phyloP scores from a whole-genome alignment of 2,329 filamentous ascomycete species.

The Blastomyces gilchristii region DNA sequence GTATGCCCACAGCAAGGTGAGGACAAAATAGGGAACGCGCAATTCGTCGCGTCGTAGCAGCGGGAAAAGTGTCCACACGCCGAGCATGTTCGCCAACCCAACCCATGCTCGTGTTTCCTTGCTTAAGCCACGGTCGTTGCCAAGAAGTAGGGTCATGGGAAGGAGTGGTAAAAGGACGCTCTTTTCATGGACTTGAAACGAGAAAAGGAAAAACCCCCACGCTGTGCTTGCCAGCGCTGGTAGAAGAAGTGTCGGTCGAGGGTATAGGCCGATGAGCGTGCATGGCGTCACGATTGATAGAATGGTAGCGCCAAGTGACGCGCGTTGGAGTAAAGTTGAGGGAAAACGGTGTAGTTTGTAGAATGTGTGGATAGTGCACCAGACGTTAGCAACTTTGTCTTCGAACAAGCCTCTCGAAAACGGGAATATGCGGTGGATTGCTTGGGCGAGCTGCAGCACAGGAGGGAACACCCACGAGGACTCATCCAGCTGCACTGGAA shows the following conservation, averaged over 20 bases:
- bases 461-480: constrained; percentile 63
- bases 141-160: constrained; percentile 83
- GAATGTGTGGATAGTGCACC: constrained; percentile 87
- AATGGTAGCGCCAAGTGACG: constrained; percentile 65
- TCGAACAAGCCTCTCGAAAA: constrained; percentile 94
- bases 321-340: constrained; percentile 59
- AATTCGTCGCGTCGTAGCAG: constrained; percentile 77
- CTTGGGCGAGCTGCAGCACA: constrained; percentile 68
- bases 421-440: constrained; percentile 86
- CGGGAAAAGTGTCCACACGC: constrained; percentile 88
- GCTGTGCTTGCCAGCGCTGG: constrained; percentile 72
- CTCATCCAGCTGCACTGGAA: constrained; percentile 51
- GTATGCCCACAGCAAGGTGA: constrained; percentile 84
- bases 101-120: constrained; percentile 78
- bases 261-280: constrained; percentile 65
- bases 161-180: constrained; percentile 84
- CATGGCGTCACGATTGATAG: constrained; percentile 70
- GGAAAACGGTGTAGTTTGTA: constrained; percentile 76
- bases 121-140: constrained; percentile 64
- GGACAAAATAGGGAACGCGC: constrained; percentile 69
- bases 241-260: constrained; percentile 65
- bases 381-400: constrained; percentile 97
- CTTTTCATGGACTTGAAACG: constrained; percentile 98
- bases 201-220: constrained; percentile 97
- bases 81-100: constrained; percentile 87